These are phyloP conservation scores for Brassica hybrid DNA, from an alignment of 441 rosid species.

Conservation along the genomic window DNA sequence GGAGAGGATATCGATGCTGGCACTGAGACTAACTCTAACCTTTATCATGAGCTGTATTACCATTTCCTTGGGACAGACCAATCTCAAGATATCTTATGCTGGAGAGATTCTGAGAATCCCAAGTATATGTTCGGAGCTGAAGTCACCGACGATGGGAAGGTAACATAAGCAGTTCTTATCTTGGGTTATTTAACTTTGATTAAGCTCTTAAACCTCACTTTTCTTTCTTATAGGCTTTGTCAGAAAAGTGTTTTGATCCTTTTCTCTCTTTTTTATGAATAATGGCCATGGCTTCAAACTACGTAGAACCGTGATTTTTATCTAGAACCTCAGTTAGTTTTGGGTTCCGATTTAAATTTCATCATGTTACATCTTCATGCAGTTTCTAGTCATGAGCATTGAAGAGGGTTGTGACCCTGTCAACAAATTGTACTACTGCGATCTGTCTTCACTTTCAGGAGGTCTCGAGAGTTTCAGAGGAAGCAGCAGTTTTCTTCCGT, in stretches of 20 bases:
- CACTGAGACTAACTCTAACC: conserved; percentile 85
- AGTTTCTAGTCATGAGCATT: conserved; percentile 73
- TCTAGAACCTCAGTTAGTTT: neutral
- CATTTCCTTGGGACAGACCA: conserved; percentile 91
- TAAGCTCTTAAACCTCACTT: neutral
- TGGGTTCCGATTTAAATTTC: neutral
- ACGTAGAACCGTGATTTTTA: neutral
- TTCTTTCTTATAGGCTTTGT: neutral
- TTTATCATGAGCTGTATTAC: conserved; percentile 77
- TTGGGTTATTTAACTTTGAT: conserved; percentile 2
- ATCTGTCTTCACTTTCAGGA: conserved; percentile 66
- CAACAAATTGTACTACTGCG: conserved; percentile 88
- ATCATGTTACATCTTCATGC: conserved; percentile 44
- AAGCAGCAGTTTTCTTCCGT: conserved; percentile 66
- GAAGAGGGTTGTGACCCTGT: conserved; percentile 81
- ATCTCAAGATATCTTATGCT: conserved; percentile 87
- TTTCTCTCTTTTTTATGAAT: neutral
- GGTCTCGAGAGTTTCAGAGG: conserved; percentile 78
- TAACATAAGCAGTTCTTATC: conserved; percentile 30
- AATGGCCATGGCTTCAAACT: conserved; percentile 1
- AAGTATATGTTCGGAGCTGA: conserved; percentile 57
- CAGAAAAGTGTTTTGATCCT: neutral
- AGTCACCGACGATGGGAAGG: conserved; percentile 90
- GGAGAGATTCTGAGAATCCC: conserved; percentile 88
- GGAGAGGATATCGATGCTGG: conserved; percentile 93